Conservation (phyloP, 2,329 filamentous ascomycete genomes). For the Sporothrix dimorphospora region DNA sequence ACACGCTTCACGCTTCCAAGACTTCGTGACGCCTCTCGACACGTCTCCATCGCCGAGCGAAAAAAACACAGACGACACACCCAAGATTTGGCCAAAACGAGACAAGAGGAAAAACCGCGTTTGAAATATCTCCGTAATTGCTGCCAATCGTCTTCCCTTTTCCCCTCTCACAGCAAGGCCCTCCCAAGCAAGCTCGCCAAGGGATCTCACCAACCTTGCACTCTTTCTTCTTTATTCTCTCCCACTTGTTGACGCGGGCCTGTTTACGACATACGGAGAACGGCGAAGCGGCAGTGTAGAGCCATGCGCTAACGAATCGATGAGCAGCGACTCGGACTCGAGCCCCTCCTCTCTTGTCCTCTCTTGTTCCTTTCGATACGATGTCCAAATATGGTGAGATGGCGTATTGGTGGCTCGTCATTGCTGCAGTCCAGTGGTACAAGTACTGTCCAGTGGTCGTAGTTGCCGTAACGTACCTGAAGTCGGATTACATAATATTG, state of each 20-base stretch:
- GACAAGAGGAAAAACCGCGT: constrained; percentile 23
- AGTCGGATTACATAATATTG: constrained; percentile 11
- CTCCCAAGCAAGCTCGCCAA: neutral
- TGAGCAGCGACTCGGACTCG: neutral
- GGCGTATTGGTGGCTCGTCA: neutral
- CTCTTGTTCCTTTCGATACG: neutral
- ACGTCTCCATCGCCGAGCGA: constrained; percentile 18
- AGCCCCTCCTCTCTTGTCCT: neutral
- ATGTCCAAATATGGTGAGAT: constrained; percentile 2
- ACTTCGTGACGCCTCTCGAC: constrained; percentile 11
- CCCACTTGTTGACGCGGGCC: constrained; percentile 3
- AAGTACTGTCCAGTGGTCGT: too few relatives aligned
- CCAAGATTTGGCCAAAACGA: constrained; percentile 17
- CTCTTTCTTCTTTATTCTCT: too few relatives aligned
- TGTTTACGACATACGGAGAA: constrained; percentile 6
- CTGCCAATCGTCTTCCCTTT: constrained; percentile 26
- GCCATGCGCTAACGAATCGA: neutral
- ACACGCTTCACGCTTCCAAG: too few relatives aligned
- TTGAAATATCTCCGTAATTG: constrained; percentile 22
- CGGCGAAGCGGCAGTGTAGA: neutral
- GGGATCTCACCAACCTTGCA: too few relatives aligned
- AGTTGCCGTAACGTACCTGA: too few relatives aligned
- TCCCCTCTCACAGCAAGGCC: neutral
- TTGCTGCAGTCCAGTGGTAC: neutral
- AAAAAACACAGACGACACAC: constrained; percentile 18